Evolutionary conservation across 371 early-diverging fungal species (phyloP).

Genomic region (Mucor plumbeus): DNA sequence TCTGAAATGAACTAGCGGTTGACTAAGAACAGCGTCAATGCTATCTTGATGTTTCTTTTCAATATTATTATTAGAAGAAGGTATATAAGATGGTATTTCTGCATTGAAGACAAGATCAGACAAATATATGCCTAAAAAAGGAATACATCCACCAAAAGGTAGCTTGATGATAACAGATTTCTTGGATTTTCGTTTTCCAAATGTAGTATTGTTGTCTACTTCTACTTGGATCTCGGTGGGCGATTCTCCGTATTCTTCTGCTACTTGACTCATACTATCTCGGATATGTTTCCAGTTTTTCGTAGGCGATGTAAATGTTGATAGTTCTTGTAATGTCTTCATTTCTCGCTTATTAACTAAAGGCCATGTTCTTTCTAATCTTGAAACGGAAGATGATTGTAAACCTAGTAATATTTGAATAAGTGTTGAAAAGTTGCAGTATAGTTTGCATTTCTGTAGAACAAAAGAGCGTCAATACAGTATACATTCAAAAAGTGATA

Average conservation of each 20-base stretch:
- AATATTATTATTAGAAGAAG: conserved; percentile 37
- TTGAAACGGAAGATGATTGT: conserved; percentile 64
- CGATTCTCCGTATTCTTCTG: conserved; percentile 65
- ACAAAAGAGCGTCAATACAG: neutral
- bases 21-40: conserved; percentile 33
- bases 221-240: conserved; percentile 55
- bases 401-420: conserved; percentile 68
- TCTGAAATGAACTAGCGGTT: conserved; percentile 64
- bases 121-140: conserved; percentile 66
- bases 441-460: conserved; percentile 61
- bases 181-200: conserved; percentile 28
- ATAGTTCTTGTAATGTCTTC: conserved; percentile 60
- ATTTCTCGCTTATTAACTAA: conserved; percentile 55
- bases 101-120: conserved; percentile 71
- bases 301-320: conserved; percentile 52
- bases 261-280: conserved; percentile 64
- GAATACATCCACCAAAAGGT: conserved; percentile 65
- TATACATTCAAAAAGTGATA: neutral
- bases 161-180: conserved; percentile 42
- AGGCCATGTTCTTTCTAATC: conserved; percentile 67
- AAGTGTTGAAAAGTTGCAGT: conserved; percentile 69
- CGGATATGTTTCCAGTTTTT: conserved; percentile 62
- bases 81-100: conserved; percentile 64
- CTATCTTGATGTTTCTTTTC: neutral
- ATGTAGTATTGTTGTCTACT: conserved; percentile 23